These are phyloP conservation scores for Trametes hirsuta DNA, from an alignment of 1,284 basidiomycete species.

Conservation along the genomic window DNA sequence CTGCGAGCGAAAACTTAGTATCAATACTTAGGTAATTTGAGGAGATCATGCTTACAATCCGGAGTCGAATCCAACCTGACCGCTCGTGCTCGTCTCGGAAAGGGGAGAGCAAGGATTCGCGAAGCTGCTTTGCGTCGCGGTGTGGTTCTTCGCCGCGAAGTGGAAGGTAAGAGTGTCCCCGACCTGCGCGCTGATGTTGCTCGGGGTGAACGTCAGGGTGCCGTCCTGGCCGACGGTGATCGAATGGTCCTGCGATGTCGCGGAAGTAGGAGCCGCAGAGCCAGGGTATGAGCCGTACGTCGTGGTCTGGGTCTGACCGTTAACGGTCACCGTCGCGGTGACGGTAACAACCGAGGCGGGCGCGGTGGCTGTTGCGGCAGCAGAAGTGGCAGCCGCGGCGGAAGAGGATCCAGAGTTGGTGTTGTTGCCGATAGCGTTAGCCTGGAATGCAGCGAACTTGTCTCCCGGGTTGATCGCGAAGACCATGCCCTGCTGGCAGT, in stretches of 20 bases:
- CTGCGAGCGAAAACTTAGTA: constrained; percentile 29
- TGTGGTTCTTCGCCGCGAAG: constrained; percentile 53
- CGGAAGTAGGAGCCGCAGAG: constrained; percentile 23
- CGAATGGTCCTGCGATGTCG: constrained; percentile 43
- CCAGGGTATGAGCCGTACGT: constrained; percentile 40
- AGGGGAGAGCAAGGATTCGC: constrained; percentile 55
- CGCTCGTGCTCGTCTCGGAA: constrained; percentile 48
- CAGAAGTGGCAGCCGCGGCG: constrained; percentile 29
- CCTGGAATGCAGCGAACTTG: constrained; percentile 55
- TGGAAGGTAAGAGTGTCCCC: constrained; percentile 68
- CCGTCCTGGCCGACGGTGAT: constrained; percentile 51
- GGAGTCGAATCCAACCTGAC: constrained; percentile 61
- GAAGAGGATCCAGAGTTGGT: constrained; percentile 29
- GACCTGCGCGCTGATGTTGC: constrained; percentile 56
- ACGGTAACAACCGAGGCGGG: constrained; percentile 32
- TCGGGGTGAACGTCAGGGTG: constrained; percentile 51
- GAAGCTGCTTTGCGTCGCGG: constrained; percentile 62
- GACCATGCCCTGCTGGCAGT: constrained; percentile 64
- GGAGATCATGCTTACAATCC: constrained; percentile 50
- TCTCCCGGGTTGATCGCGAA: constrained; percentile 64
- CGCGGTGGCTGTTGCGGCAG: constrained; percentile 28
- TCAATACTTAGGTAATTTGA: neutral
- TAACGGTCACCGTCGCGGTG: constrained; percentile 43
- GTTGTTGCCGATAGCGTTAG: constrained; percentile 46
- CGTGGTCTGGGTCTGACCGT: constrained; percentile 32